A percentile compares a stretch with the other conserved stretches of the same genome.
phyloP scores from a whole-genome alignment of 345 rosid genomes.

The Arabis hirsuta region DNA sequence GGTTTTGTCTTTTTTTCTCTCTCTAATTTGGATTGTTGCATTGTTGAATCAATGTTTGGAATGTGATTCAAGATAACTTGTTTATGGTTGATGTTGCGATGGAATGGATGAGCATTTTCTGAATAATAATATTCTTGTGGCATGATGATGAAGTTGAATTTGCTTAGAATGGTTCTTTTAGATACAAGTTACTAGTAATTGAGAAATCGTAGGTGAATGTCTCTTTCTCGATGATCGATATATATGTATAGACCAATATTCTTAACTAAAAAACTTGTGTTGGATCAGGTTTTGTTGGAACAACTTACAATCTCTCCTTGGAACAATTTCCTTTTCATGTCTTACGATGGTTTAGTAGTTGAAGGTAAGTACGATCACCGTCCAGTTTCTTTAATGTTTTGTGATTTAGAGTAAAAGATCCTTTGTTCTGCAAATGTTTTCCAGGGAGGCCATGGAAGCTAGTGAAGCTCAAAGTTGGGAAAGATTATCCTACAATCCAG shows the following conservation, averaged over 20 bases:
- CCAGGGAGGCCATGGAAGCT: conserved; percentile 79
- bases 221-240: conserved; percentile 5
- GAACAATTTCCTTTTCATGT: conserved; percentile 87
- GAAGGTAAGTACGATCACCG: conserved; percentile 62
- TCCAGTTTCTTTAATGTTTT: not conserved
- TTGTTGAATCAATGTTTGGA: not conserved
- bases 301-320: conserved; percentile 85
- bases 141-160: not conserved
- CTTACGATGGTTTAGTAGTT: conserved; percentile 83
- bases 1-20: conserved; percentile 45
- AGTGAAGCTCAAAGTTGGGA: conserved; percentile 69
- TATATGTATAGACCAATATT: not conserved
- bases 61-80: not conserved
- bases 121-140: not conserved
- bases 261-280: not conserved
- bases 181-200: not conserved
- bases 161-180: not conserved
- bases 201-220: not conserved
- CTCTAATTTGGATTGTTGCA: not conserved
- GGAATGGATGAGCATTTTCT: not conserved
- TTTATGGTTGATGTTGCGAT: conserved; percentile 2
- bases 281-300: conserved; percentile 75
- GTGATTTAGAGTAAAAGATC: not conserved
- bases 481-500: conserved; percentile 71
- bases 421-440: conserved; percentile 16